These are phyloP conservation scores for Venturia carpophila DNA, from an alignment of 2,329 filamentous ascomycete species.

Conservation along the genomic window DNA sequence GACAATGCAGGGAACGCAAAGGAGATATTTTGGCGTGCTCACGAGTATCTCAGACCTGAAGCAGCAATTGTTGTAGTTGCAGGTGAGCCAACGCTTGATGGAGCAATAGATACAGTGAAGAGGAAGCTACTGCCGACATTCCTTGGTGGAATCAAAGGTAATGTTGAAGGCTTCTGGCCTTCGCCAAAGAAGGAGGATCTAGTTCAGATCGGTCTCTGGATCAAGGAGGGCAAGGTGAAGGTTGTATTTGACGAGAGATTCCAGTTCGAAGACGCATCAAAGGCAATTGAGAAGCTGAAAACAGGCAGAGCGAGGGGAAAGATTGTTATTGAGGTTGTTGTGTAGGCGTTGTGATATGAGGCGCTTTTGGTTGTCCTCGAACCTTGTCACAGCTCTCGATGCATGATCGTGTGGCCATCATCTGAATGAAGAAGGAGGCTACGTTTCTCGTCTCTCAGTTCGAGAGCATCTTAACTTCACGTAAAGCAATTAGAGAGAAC, in stretches of 20 bases:
- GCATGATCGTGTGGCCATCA: background rate
- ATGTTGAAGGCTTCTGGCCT: conserved; percentile 27
- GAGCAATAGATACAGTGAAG: conserved; percentile 22
- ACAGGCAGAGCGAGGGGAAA: conserved; percentile 34
- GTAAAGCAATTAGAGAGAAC: too few species aligned
- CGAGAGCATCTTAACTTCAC: too few species aligned
- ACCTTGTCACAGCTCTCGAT: background rate
- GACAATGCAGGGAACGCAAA: conserved; percentile 49
- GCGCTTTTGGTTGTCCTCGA: background rate
- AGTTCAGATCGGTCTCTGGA: conserved; percentile 45
- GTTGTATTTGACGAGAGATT: conserved; percentile 49
- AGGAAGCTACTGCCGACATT: conserved; percentile 39
- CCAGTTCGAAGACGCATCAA: conserved; percentile 46
- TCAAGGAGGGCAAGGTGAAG: conserved; percentile 52
- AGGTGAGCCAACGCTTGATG: conserved; percentile 23
- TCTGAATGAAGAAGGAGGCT: too few species aligned
- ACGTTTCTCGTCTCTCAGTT: too few species aligned
- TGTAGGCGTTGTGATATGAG: background rate
- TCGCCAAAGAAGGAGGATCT: conserved; percentile 40
- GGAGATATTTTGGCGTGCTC: conserved; percentile 46
- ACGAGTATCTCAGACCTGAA: conserved; percentile 42
- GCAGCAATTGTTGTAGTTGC: conserved; percentile 41
- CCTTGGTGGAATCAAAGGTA: conserved; percentile 44
- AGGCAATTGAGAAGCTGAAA: conserved; percentile 31
- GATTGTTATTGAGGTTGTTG: conserved; percentile 27